Evolutionary conservation across 2,329 filamentous ascomycete species (phyloP), one percentile per base, ranked within the genome.

Genomic region (Amauroascus verrucosus): DNA sequence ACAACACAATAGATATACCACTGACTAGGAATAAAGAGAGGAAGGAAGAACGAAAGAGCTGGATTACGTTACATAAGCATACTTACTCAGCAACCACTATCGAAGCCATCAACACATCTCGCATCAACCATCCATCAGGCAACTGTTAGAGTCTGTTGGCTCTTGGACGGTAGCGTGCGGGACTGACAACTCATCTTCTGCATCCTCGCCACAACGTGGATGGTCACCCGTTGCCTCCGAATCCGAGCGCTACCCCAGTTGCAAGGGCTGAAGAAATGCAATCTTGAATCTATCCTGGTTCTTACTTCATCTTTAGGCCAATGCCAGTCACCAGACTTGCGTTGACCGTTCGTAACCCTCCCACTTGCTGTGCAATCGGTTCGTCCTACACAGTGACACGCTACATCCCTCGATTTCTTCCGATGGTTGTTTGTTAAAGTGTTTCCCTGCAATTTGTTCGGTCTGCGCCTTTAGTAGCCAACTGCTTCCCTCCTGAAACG

Each of bases 131-230:
- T 43, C 40, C 40, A 43, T 43, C 40, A 18, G 37, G 37, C n/a
- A n/a, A 11, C 24, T 18, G n/a, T 11, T 11, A 11, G 13, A 3
- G 6, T 35, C 32, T 35, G 7, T 18, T 38, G 14, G 35, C 11
- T 3, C 16, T n/a, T n/a, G n/a, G 14, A 16, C 38, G 38, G 13
- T 8, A 48, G 46, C 37, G 46, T 43, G 46, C 47, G 51, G 37
- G 38, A 54, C 40, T 57, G 58, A 52, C 58, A 60, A 57, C 58
- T 57, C 58, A 58, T 57, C 55, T 38, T 54, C 53, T 59, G 57
- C 58, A 57, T 56, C 55, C 41, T 51, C 43, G 37, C 53, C 47
- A 51, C 43, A 54, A 52, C 56, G 52, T 56, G 51, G 51, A 53
- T 54, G 43, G 44, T 24, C 44, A 22, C 28, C 24, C 24, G 33